Percentiles rank a stretch among this genome's conserved stretches.
Conservation (phyloP, 352 stramenopile species). For the Phytophthora europaea region DNA sequence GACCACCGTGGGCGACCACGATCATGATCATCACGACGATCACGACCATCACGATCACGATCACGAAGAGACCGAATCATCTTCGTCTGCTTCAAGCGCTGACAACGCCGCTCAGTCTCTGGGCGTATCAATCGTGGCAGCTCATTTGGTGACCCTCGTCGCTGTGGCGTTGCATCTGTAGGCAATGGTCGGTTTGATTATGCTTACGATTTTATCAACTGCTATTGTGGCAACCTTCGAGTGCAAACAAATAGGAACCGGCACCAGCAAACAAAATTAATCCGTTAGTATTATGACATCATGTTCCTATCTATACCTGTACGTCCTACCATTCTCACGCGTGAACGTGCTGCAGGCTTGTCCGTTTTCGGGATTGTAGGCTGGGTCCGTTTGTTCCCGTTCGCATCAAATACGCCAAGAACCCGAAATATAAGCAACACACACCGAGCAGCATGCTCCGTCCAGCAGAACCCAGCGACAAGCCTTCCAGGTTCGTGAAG, state of each 20-base stretch:
- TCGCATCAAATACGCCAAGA: conserved; percentile 66
- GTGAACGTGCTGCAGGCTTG: neutral
- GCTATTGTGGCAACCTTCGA: neutral
- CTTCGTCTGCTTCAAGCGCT: conserved; percentile 17
- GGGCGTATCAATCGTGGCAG: neutral
- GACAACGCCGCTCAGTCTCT: conserved; percentile 16
- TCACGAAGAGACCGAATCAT: conserved; percentile 10
- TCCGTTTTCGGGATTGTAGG: neutral
- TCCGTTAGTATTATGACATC: neutral
- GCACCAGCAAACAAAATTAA: neutral
- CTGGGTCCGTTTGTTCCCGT: neutral
- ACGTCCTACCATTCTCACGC: conserved; percentile 1
- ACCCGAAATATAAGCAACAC: conserved; percentile 75
- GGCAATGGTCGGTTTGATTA: neutral
- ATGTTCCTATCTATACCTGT: neutral
- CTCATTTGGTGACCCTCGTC: conserved; percentile 20
- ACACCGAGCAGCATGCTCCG: conserved; percentile 39
- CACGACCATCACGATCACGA: conserved; percentile 15
- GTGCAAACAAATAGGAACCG: neutral
- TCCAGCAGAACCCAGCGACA: conserved; percentile 49
- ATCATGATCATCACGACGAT: conserved; percentile 15
- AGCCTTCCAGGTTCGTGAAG: conserved; percentile 65
- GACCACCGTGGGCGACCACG: conserved; percentile 24
- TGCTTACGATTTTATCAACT: neutral
- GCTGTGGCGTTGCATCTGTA: conserved; percentile 61